Conservation (phyloP, 2,329 filamentous ascomycete genomes). For the Aspergillus intermedius region DNA sequence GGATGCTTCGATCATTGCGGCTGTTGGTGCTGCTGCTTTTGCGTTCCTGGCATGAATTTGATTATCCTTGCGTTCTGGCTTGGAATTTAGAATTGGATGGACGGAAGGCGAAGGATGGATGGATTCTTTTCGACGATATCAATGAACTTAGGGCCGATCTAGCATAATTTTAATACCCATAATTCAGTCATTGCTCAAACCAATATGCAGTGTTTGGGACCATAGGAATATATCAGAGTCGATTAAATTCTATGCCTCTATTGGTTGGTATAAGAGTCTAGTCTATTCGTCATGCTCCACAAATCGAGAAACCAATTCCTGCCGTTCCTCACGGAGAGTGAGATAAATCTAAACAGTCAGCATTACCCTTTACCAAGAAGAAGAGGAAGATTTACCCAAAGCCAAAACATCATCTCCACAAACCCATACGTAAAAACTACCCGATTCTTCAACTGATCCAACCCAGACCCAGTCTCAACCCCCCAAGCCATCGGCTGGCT, state of each 20-base stretch:
- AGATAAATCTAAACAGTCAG: conserved; percentile 23
- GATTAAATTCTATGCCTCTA: not conserved
- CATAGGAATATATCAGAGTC: not conserved
- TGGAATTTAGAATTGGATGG: too few relatives aligned
- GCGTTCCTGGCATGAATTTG: conserved; percentile 21
- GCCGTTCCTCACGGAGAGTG: conserved; percentile 32
- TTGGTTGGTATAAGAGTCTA: not conserved
- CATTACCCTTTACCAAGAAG: conserved; percentile 1
- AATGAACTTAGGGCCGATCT: not conserved
- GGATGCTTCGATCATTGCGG: conserved; percentile 23
- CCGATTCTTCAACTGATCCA: conserved; percentile 71
- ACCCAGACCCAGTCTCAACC: conserved; percentile 27
- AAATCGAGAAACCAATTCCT: conserved; percentile 20
- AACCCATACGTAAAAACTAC: conserved; percentile 81
- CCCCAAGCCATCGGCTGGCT: conserved; percentile 23
- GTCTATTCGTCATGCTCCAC: conserved; percentile 13
- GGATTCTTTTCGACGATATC: too few relatives aligned
- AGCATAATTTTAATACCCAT: not conserved
- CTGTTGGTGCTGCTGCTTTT: conserved; percentile 24
- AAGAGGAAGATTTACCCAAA: conserved; percentile 58
- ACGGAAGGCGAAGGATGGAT: too few relatives aligned
- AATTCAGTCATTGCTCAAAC: not conserved
- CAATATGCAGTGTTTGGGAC: not conserved
- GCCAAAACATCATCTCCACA: conserved; percentile 76
- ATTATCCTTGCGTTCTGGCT: too few relatives aligned